phyloP scores from a whole-genome alignment of 2,329 filamentous ascomycete genomes.

The Furcasterigmium sp. region DNA sequence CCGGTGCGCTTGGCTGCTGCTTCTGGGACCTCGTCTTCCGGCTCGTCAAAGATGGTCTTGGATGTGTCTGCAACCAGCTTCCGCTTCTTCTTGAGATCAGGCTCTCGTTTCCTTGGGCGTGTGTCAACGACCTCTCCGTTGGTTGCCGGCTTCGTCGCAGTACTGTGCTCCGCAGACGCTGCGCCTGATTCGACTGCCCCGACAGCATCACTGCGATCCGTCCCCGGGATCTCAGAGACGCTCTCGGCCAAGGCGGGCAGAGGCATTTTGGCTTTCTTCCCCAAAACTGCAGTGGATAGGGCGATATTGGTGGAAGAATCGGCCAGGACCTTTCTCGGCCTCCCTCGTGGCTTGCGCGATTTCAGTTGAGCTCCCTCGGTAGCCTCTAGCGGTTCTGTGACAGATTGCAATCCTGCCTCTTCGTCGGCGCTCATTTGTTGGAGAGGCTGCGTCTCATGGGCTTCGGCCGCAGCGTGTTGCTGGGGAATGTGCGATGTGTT shows the following conservation, averaged over 20 bases:
- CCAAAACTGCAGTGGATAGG: constrained; percentile 8
- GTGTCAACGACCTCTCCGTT: constrained; percentile 21
- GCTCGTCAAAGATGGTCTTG: constrained; percentile 67
- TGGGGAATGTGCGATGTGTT: constrained; percentile 11
- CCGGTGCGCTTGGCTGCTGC: constrained; percentile 21
- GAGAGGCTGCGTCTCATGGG: neutral
- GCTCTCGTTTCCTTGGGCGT: constrained; percentile 22
- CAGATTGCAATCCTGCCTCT: constrained; percentile 7
- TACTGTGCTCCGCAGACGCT: constrained; percentile 6
- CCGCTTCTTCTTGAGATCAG: constrained; percentile 58
- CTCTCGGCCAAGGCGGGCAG: no score
- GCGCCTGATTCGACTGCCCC: constrained; percentile 18
- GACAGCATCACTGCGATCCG: no score
- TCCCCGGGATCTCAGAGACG: no score
- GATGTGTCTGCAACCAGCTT: constrained; percentile 61
- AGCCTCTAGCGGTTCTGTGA: constrained; percentile 6
- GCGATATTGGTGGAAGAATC: constrained; percentile 41
- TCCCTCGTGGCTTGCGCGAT: constrained; percentile 35
- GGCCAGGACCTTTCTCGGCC: constrained; percentile 39
- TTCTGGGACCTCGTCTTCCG: constrained; percentile 42
- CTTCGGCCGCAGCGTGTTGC: neutral
- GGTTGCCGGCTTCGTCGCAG: constrained; percentile 17
- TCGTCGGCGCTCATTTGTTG: constrained; percentile 7
- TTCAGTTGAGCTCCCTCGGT: constrained; percentile 17
- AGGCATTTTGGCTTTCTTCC: constrained; percentile 18